Conservation (phyloP, 176 grass and related monocot species). For the Canna indica region DNA sequence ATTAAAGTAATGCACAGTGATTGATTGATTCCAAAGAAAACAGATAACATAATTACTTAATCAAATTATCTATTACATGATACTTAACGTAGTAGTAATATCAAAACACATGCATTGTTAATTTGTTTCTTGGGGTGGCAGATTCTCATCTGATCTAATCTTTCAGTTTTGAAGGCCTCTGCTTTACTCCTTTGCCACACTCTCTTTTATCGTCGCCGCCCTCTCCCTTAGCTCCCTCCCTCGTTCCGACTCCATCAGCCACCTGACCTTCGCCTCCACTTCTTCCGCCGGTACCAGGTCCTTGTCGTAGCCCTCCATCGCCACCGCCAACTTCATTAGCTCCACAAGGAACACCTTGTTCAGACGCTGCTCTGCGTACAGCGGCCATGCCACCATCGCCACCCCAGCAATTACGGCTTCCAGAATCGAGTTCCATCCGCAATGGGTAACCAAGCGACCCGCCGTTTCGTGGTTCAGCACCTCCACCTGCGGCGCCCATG, state of each 20-base stretch:
- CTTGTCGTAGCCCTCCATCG: conserved; percentile 30
- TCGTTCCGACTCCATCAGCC: conserved; percentile 42
- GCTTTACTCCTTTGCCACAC: conserved; percentile 21
- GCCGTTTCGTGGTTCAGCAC: conserved; percentile 43
- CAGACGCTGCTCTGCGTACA: conserved; percentile 56
- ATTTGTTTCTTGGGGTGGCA: too few species aligned
- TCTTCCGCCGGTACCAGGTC: conserved; percentile 40
- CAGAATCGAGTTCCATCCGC: conserved; percentile 21
- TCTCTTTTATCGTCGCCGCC: neutral
- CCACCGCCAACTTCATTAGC: conserved; percentile 33
- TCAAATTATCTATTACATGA: too few species aligned
- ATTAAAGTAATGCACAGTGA: too few species aligned
- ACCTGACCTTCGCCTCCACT: conserved; percentile 44
- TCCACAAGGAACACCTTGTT: conserved; percentile 61
- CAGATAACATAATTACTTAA: too few species aligned
- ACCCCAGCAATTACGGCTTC: conserved; percentile 32
- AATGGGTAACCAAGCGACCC: conserved; percentile 30
- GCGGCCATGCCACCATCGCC: conserved; percentile 55
- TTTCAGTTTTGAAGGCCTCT: too few species aligned
- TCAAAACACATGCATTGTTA: too few species aligned
- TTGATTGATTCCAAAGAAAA: too few species aligned
- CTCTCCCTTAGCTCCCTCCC: conserved; percentile 26
- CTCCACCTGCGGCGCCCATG: conserved; percentile 51
- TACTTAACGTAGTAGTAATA: too few species aligned
- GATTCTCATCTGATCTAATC: too few species aligned